Evolutionary conservation across 345 rosid species (phyloP), one percentile per base, ranked within the genome.

Genomic region (Populus alba): DNA sequence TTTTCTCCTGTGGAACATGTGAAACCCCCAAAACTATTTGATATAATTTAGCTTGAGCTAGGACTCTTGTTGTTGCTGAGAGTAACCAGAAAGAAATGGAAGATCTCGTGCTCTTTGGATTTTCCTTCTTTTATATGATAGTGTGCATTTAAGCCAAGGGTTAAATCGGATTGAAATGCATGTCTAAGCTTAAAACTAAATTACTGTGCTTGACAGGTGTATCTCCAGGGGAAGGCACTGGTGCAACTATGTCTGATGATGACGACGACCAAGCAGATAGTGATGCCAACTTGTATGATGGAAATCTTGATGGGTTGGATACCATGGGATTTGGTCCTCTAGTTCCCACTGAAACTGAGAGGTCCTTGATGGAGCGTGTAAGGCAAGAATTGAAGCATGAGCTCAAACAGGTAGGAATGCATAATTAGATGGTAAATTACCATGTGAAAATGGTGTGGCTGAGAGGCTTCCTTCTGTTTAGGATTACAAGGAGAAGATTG

Each of bases 231-330:
- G 98, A 94, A 83, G 89, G 97, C 82, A 89, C 91, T 0, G 93
- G 92, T 47, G 94, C 93, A 61, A 92, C 98, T 27, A 94, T 94
- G 98, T 94, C 97, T 4, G 97, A 92, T 73, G 95, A 90, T 75
- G 95, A 92, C 65, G 97, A 94, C 71, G 93, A 91, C 63, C 93
- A 87, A 74, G 91, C 77, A 23, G 96, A 92, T 53, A 89, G 93
- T 27, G 96, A 94, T 31, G 61, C 88, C 25, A 91, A 83, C 86
- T 81, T 92, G 85, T 86, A 80, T 79, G 92, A 85, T 51, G 91
- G 82, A 70, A 79, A 85, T 71, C 11, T 89, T 77, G 94, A 92
- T 33, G 88, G 87, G 22, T 63, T 80, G 0, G 93, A 92, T 81
- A 74, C 78, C 80, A 88, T 89, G 94, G 98, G 97, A 37, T 92